Evolutionary conservation across 306 rosid genomes (phyloP), one percentile per base, ranked within the genome.

Genomic region (Amphicarpaea edgeworthii): DNA sequence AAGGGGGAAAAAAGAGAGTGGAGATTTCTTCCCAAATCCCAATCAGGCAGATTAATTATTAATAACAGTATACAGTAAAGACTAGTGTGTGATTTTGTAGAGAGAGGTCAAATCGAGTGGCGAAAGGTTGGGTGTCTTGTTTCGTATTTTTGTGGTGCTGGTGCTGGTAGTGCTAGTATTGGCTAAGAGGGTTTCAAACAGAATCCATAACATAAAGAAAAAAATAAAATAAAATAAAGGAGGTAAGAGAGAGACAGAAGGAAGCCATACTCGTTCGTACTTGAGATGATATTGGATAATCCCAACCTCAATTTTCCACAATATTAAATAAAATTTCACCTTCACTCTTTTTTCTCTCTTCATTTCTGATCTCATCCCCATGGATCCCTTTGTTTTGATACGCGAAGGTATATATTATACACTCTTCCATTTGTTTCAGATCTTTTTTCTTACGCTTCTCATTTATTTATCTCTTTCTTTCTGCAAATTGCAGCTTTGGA

Each of bases 341-440:
- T 79, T 71, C 72, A 21, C 69, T 80, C 73, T 64, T 41, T 76
- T 3, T 51, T 19, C 2, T 51, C 66, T 66, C 77, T 57, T 53
- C 71, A 11, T 70, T 71, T 69, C 12, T 75, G 62, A 79, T 79
- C 84, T 87, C 61, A 51, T 69, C 43, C 77, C 46, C 30, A 95
- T 95, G 98, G 98, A 87, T 89, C 86, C 95, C 67, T 87, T 88
- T 70, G 92, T 87, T 87, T 90, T 90, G 91, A 76, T 95, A 75
- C 93, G 97, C 17, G 83, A 90, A 90, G 97, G 97, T 94, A 77
- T 69, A 60, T 1, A 10, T 26, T 20, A 12, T 9, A 17, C 30
- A 23, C 51, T 62, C 20, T 67, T 70, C 32, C 46, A 17, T 64
- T 2, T 16, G 28, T 77, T 45, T 53, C 67, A 80, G 91, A 93